Evolutionary conservation across 441 rosid genomes (phyloP), one percentile per base, ranked within the genome.

Genomic region (Macaranga tanarius): DNA sequence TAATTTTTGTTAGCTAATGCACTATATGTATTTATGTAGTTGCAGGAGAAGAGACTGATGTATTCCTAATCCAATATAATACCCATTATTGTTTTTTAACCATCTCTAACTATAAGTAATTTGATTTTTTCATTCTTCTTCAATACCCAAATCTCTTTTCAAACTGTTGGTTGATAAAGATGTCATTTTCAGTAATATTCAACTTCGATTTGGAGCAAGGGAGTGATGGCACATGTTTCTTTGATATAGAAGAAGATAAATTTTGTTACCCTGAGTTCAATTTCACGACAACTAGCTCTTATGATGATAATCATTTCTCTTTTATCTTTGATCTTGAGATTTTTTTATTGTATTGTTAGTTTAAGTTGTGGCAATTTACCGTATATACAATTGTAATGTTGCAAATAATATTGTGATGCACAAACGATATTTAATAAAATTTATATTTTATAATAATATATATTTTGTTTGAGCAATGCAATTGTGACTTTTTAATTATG

Each of bases 191-290:
- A 42, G 82, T 81, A 81, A 90, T 85, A 88, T 69, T 91, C 58
- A 84, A 76, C n/a, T 70, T 83, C 47, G 96, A 95, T 85, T 77
- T 89, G 71, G 99, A 91, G 72, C 89, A 82, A 63, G 93, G 92
- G 56, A 80, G 84, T 71, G 88, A 82, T 54, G 70, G 61, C 54
- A 79, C 85, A 1, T 90, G 82, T 75, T 93, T 91, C 82, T 90
- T 98, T 25, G 98, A 95, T 80, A 90, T 84, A n/a, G 99, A 95
- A 13, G 97, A 90, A 15, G 88, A 90, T 16, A 87, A 81, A 69
- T 90, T 96, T 22, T 85, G 93, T 55, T 84, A 85, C 81, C 90
- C 99, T 7, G 93, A 88, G 79, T 95, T 91, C 78, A 89, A 89
- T 61, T 93, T 97, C 10, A 91, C 92, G 10, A 77, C 85, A 0